Evolutionary conservation across 2,329 filamentous ascomycete species (phyloP), one percentile per base, ranked within the genome.

Genomic region (Geosmithia putterillii): DNA sequence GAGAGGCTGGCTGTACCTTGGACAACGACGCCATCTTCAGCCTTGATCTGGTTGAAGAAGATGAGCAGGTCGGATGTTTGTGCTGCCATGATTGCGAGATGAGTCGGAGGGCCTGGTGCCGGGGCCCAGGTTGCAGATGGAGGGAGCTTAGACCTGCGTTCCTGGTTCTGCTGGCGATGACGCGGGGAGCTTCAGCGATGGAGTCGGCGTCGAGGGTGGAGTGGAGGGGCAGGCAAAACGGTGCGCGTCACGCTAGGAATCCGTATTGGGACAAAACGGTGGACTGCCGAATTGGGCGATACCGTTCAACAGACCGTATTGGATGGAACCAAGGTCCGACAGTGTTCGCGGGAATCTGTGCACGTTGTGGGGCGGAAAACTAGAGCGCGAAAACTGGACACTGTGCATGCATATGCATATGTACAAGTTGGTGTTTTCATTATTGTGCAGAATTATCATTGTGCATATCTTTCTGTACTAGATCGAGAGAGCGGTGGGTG

Each of bases 41-140:
- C 60, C 44, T 64, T 64, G 61, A 73, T 69, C 46, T 62, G 50
- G 42, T 63, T 60, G 48, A 76, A 71, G 54, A 67, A 74, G 25
- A 52, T 50, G 42, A 64, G 51, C 42, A 70, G 38, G 15, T 44
- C 25, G 10, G 18, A 6, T 38, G 37, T 12, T 17, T 23, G 19
- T 14, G 23, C 9, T 38, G 28, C 38, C 38, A 42, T 42, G 9
- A 23, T 22, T 19, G 15, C 8, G 14, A 18, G 3, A 10, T 28
- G 17, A 25, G 6, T 20, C 18, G 15, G 15, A 7, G 17, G 15
- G 18, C 23, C 32, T 9, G 39, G 19, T 32, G 8, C 15, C 15
- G 22, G 19, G 22, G 22, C 25, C 4, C 14, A 17, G 12, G 39
- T 28, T 28, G 21, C 14, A 28, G 17, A 19, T 39, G 6, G 19